These are phyloP conservation scores for Epichloe hybrida DNA, from an alignment of 2,329 filamentous ascomycete species.

Conservation along the genomic window DNA sequence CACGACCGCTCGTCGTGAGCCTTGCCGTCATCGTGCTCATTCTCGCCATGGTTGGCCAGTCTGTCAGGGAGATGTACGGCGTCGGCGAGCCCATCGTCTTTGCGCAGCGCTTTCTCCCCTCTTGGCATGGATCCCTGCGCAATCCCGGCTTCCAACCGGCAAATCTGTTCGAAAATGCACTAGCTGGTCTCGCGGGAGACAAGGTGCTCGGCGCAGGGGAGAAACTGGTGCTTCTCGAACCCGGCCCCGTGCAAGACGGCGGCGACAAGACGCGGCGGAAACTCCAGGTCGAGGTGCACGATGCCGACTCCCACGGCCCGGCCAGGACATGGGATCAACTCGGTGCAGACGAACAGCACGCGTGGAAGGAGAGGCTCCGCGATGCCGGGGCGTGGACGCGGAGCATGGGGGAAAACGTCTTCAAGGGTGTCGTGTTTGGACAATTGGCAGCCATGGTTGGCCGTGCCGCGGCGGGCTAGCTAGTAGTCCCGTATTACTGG, in stretches of 20 bases:
- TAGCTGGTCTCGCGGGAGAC: constrained; percentile 25
- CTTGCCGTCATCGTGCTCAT: constrained; percentile 44
- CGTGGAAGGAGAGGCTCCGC: constrained; percentile 56
- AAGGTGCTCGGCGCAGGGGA: constrained; percentile 20
- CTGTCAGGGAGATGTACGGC: constrained; percentile 52
- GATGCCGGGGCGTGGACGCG: constrained; percentile 69
- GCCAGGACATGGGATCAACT: constrained; percentile 62
- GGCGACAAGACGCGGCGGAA: constrained; percentile 10
- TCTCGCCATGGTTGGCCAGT: constrained; percentile 48
- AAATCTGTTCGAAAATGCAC: constrained; percentile 16
- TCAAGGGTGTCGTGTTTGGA: constrained; percentile 66
- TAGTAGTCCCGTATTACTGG: too few relatives aligned
- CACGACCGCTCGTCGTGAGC: constrained; percentile 36
- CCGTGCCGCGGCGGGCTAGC: constrained; percentile 26
- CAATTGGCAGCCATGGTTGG: constrained; percentile 53
- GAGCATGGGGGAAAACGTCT: constrained; percentile 57
- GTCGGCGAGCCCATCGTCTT: constrained; percentile 42
- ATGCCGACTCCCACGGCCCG: constrained; percentile 32
- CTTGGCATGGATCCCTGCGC: constrained; percentile 23
- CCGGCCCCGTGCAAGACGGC: background rate
- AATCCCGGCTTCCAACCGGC: constrained; percentile 10
- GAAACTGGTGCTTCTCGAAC: constrained; percentile 26
- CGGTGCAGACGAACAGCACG: constrained; percentile 42
- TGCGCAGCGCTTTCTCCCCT: constrained; percentile 41
- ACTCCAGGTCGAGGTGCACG: constrained; percentile 31